Base-by-base conservation (phyloP, 1,139 yeast species). In the Diutina neorugosa region DNA sequence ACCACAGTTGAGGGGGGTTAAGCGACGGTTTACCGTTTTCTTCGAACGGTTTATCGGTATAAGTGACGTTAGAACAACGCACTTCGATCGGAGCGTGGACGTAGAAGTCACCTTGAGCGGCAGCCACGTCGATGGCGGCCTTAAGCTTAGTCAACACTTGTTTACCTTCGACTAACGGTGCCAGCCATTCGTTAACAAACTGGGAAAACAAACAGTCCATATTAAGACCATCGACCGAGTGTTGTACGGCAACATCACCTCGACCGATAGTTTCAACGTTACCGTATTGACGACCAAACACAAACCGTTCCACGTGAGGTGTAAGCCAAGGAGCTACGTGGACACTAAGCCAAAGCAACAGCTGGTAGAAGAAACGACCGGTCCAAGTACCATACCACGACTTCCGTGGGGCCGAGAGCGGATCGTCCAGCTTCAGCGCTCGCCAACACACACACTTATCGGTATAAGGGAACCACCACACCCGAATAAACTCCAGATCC, bases 391-490 rank as follows among this genome's bases (percentile, higher is more conserved):
- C 96, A 73, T 89, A 89, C 89, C 96, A 90, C 43, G 94, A 82
- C 41, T 76, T 75, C 61, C 88, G 75, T 44, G 93, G 89, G 1
- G 69, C 74, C n/a, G 86, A 77, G 51, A 82, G 69, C 1, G 84
- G 78, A 49, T 84, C 87, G 27, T 71, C 71, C 2, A 84, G 72
- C 64, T 88, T 88, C 49, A 81, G 73, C 34, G 96, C 98, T 63
- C 95, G 80, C 97, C 98, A 93, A 53, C 90, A 71, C 41, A 90
- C 83, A 70, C 96, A 88, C 61, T 84, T 84, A 54, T 80, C 80
- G 21, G 94, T 77, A 66, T 93, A 93, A 1, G 98, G 98, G 67
- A 87, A 93, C 98, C 98, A 93, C 98, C 98, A 93, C 52, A 90
- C 80, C 58, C 98, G 79, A 50, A 89, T 84, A 62, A 83, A 93